phyloP scores from a whole-genome alignment of 371 early-diverging fungal genomes.

The Circinella umbellata region DNA sequence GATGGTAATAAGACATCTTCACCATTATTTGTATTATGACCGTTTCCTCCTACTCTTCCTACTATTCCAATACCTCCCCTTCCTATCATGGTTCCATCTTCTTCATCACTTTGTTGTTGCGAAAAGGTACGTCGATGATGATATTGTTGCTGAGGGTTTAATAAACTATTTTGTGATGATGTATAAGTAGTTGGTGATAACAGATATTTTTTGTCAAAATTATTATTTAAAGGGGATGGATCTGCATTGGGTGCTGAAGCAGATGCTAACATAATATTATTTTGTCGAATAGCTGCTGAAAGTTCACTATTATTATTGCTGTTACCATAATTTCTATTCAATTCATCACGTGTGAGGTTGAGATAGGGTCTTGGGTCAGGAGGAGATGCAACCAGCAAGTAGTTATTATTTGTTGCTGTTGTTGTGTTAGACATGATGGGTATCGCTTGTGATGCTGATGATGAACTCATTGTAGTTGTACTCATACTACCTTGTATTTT shows the following conservation, averaged over 20 bases:
- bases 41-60: too few relatives aligned
- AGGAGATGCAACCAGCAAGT: conserved; percentile 3
- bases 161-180: background rate
- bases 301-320: conserved; percentile 9
- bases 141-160: background rate
- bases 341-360: conserved; percentile 4
- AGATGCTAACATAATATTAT: background rate
- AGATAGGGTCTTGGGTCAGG: conserved; percentile 9
- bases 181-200: background rate
- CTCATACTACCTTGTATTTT: conserved; percentile 76
- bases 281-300: background rate
- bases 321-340: too few relatives aligned
- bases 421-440: too few relatives aligned
- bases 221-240: background rate
- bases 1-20: conserved; percentile 54
- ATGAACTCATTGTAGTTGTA: conserved; percentile 14
- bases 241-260: conserved; percentile 6
- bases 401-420: background rate
- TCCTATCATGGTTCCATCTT: conserved; percentile 22
- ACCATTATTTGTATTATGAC: too few relatives aligned
- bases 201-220: background rate
- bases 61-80: background rate
- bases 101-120: background rate
- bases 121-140: background rate
- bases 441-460: background rate